Evolutionary conservation across 306 rosid genomes (phyloP).

Genomic region (Malus asiatica): DNA sequence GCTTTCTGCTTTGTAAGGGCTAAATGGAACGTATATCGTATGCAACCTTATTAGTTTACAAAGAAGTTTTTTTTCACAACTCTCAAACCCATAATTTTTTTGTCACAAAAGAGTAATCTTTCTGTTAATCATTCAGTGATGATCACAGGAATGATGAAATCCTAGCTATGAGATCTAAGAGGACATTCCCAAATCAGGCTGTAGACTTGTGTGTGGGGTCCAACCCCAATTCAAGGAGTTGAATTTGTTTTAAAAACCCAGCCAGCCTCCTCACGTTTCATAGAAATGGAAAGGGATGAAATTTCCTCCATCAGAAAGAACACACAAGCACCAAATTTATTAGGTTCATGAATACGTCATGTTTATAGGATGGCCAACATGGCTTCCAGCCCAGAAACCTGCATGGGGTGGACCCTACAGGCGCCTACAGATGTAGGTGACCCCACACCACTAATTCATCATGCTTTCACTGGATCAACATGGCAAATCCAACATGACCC

Average conservation of each 20-base stretch:
- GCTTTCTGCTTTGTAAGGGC: too few relatives aligned
- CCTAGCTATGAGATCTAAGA: background rate
- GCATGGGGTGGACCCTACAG: conserved; percentile 2
- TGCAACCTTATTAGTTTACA: too few relatives aligned
- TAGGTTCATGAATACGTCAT: background rate
- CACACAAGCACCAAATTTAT: background rate
- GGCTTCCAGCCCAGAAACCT: background rate
- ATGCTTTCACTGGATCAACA: background rate
- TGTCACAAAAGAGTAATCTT: too few relatives aligned
- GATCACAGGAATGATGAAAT: background rate
- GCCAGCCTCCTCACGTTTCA: background rate
- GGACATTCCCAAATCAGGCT: background rate
- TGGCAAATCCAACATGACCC: background rate
- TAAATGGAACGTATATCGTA: accelerated
- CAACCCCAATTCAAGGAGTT: background rate
- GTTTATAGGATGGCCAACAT: background rate
- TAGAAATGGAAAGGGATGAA: background rate
- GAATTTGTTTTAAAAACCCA: background rate
- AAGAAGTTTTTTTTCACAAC: too few relatives aligned
- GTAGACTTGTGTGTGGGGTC: background rate
- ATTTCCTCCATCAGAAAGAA: background rate
- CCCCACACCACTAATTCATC: background rate
- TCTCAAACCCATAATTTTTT: too few relatives aligned
- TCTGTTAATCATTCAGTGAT: too few relatives aligned
- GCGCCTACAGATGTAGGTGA: background rate